Evolutionary conservation across 805 yeast genomes (phyloP), one percentile per base, ranked within the genome.

Genomic region (Saccharomycopsis vini): DNA sequence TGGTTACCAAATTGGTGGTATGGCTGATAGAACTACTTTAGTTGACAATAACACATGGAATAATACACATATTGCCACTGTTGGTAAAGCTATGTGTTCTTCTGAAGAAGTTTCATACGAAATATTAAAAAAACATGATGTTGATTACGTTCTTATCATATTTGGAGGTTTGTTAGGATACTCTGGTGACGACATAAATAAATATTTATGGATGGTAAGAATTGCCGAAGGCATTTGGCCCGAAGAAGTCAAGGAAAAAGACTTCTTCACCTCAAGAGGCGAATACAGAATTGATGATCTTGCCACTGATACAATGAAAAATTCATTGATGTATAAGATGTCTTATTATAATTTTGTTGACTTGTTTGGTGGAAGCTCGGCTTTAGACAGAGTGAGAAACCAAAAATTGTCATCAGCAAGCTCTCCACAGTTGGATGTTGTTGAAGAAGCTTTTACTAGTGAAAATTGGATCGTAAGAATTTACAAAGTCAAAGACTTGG

Each of bases 191-290:
- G 98, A 94, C 64, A 69, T 92, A 56, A 92, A 92, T 70, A 92
- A 92, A 66, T 92, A 88, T 66, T 64, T 92, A 58, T 94, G 99
- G 98, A 92, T 92, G 99, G 88, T 92, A 23, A 77, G 98, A 62
- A 92, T 92, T 53, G 76, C 96, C n/a, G 95, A 92, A 64, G 98
- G 98, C 43, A 86, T 92, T 48, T 92, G 99, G 99, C 99, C 98
- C 1, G 97, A 92, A n/a, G 97, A 92, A 59, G 79, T 92, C 47
- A 73, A 70, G 53, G 98, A 92, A 66, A 70, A 92, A 51, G 74
- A 79, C 52, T 92, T 68, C 66, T 92, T 89, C 72, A 83, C 89
- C 19, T 75, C 76, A 4, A 66, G 76, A 44, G 97, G 97, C 50
- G 96, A 88, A 62, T 92, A 87, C 62, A 78, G 79, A 56, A 81